Conservation (phyloP, 1,284 basidiomycete species). For the Mycena sp. region DNA sequence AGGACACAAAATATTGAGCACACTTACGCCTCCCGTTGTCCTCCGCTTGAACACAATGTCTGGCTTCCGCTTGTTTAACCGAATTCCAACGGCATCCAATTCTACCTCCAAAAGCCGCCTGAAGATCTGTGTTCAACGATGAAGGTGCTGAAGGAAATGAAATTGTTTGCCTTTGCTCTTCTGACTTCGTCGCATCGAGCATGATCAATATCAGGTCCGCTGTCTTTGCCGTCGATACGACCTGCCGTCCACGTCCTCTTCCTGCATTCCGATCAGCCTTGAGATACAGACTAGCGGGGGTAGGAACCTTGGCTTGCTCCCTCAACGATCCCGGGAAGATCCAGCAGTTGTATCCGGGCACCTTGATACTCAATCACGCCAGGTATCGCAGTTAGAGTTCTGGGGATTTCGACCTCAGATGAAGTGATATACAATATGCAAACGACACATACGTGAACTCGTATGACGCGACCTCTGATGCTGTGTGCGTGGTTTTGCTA, state of each 20-base stretch:
- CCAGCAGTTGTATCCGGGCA: slow-evolving; percentile 92
- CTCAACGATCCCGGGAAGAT: slow-evolving; percentile 88
- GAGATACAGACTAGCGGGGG: background rate
- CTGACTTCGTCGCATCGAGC: slow-evolving; percentile 93
- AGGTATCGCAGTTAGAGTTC: slow-evolving; percentile 78
- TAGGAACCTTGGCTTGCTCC: slow-evolving; percentile 69
- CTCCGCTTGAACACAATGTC: slow-evolving; percentile 90
- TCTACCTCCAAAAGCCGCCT: slow-evolving; percentile 88
- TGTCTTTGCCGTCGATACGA: slow-evolving; percentile 95
- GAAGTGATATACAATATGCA: slow-evolving; percentile 40
- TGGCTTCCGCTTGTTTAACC: slow-evolving; percentile 89
- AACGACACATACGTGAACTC: slow-evolving; percentile 96
- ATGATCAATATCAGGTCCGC: slow-evolving; percentile 96
- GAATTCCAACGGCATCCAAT: slow-evolving; percentile 95
- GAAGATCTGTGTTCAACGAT: background rate
- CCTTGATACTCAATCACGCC: slow-evolving; percentile 95
- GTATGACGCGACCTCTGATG: slow-evolving; percentile 91
- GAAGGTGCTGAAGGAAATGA: background rate
- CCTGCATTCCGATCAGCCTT: slow-evolving; percentile 51
- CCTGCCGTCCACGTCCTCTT: slow-evolving; percentile 94
- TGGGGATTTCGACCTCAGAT: slow-evolving; percentile 1
- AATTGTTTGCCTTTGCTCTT: slow-evolving; percentile 88
- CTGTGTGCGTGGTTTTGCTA: slow-evolving; percentile 91
- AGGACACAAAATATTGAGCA: background rate
- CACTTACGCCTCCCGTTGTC: slow-evolving; percentile 89